These are phyloP conservation scores for Ganoderma multipileum DNA, from an alignment of 1,284 basidiomycete species.

Conservation along the genomic window DNA sequence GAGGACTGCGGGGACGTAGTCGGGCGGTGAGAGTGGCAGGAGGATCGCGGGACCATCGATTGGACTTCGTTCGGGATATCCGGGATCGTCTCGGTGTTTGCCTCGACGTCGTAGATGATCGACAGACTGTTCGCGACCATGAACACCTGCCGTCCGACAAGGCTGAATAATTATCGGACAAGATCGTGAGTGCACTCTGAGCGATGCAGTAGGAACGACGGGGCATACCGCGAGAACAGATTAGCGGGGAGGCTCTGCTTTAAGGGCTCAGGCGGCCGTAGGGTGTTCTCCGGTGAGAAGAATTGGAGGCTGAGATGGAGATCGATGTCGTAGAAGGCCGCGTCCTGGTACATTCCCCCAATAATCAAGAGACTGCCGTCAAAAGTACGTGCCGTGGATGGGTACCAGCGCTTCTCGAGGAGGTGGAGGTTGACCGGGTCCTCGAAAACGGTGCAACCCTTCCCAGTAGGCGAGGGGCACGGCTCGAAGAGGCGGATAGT, in stretches of 20 bases:
- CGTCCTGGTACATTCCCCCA: no score
- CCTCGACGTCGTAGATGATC: conserved; percentile 37
- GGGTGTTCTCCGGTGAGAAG: conserved; percentile 52
- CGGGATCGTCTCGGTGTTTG: no score
- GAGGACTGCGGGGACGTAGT: conserved; percentile 54
- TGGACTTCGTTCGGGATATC: conserved; percentile 55
- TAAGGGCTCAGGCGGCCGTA: conserved; percentile 53
- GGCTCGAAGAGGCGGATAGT: conserved; percentile 45
- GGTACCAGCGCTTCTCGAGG: conserved; percentile 48
- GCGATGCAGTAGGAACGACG: neutral
- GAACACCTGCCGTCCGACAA: no score
- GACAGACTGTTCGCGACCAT: conserved; percentile 54
- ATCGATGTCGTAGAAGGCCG: no score
- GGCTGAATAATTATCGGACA: no score
- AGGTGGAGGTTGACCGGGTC: conserved; percentile 45
- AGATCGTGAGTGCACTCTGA: neutral
- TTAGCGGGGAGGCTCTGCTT: conserved; percentile 30
- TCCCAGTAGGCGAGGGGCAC: conserved; percentile 42
- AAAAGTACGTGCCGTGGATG: conserved; percentile 47
- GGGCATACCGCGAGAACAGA: conserved; percentile 32
- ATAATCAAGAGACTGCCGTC: conserved; percentile 49
- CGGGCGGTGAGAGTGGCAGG: conserved; percentile 53
- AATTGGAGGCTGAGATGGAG: conserved; percentile 61
- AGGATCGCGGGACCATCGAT: conserved; percentile 51
- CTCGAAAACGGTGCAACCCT: conserved; percentile 47